A percentile compares a stretch with the other conserved stretches of the same genome.
Evolutionary conservation across 768 basidiomycete genomes (phyloP).

Genomic region (Phlebiopsis gigantea): DNA sequence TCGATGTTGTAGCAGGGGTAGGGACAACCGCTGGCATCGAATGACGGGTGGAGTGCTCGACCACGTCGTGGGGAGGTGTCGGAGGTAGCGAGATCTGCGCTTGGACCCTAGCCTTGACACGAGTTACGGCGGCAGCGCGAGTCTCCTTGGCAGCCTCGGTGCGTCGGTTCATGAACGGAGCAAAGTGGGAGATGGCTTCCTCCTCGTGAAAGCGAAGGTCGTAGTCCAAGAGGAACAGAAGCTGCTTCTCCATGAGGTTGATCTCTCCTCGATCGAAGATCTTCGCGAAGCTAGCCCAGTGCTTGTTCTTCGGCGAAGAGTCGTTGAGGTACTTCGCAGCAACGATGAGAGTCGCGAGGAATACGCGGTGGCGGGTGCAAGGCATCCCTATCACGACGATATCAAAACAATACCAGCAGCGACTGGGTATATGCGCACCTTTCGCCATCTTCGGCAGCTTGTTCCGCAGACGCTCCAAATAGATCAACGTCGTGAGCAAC

Average conservation of each 20-base stretch:
- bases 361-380: constrained; percentile 92
- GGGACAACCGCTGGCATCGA: constrained; percentile 11
- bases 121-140: constrained; percentile 49
- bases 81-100: constrained; percentile 38
- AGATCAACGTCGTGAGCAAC: constrained; percentile 84
- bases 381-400: constrained; percentile 49
- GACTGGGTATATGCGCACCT: constrained; percentile 44
- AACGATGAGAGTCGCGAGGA: constrained; percentile 92
- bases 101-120: constrained; percentile 50
- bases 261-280: constrained; percentile 77
- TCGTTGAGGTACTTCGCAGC: constrained; percentile 97
- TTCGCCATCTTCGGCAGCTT: constrained; percentile 82
- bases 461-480: constrained; percentile 79
- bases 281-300: constrained; percentile 80
- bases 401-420: background rate
- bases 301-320: constrained; percentile 90
- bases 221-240: constrained; percentile 88
- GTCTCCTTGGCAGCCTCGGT: constrained; percentile 35
- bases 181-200: constrained; percentile 65
- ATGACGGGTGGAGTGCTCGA: constrained; percentile 3
- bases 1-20: constrained; percentile 41
- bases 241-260: constrained; percentile 96
- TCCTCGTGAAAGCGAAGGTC: constrained; percentile 86
- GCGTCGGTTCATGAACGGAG: constrained; percentile 49
- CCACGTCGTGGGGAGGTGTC: constrained; percentile 35